phyloP scores from a whole-genome alignment of 495 filamentous ascomycete species.

The Extremus antarcticus region DNA sequence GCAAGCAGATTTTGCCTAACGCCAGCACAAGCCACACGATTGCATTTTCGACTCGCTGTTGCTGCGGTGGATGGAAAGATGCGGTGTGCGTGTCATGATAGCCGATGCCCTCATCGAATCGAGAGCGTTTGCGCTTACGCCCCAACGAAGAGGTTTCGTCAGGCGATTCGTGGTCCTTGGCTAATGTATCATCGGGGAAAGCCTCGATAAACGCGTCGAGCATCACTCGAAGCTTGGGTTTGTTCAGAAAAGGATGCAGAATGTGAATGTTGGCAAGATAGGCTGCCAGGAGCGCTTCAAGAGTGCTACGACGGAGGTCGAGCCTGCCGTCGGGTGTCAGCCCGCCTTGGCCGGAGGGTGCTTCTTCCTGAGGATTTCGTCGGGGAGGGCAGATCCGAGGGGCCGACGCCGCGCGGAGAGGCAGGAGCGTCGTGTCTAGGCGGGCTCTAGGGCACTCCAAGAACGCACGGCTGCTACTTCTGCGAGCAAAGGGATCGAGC shows the following conservation, averaged over 20 bases:
- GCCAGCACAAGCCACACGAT: slow-evolving; percentile 75
- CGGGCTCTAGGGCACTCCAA: slow-evolving; percentile 45
- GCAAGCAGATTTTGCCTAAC: slow-evolving; percentile 70
- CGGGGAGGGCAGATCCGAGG: too few species aligned
- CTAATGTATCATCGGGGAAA: slow-evolving; percentile 22
- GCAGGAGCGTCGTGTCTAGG: too few species aligned
- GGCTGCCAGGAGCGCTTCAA: slow-evolving; percentile 52
- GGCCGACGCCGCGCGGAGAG: too few species aligned
- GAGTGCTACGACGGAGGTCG: slow-evolving; percentile 49
- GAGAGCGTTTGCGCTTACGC: background rate
- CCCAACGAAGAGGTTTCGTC: slow-evolving; percentile 1
- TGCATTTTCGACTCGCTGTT: slow-evolving; percentile 40
- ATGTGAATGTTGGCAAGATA: slow-evolving; percentile 74
- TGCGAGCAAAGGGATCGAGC: too few species aligned
- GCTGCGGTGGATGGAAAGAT: slow-evolving; percentile 23
- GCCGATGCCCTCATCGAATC: slow-evolving; percentile 27
- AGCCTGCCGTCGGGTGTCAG: slow-evolving; percentile 51
- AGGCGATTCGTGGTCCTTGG: background rate
- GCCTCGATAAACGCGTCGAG: slow-evolving; percentile 41
- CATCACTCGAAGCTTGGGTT: slow-evolving; percentile 36
- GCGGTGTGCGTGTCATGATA: slow-evolving; percentile 43
- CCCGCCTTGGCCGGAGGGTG: slow-evolving; percentile 30
- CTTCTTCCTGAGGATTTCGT: too few species aligned
- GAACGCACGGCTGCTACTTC: too few species aligned
- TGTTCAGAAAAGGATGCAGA: slow-evolving; percentile 78